Conservation (phyloP, 768 basidiomycete species). For the Russula vinacea region DNA sequence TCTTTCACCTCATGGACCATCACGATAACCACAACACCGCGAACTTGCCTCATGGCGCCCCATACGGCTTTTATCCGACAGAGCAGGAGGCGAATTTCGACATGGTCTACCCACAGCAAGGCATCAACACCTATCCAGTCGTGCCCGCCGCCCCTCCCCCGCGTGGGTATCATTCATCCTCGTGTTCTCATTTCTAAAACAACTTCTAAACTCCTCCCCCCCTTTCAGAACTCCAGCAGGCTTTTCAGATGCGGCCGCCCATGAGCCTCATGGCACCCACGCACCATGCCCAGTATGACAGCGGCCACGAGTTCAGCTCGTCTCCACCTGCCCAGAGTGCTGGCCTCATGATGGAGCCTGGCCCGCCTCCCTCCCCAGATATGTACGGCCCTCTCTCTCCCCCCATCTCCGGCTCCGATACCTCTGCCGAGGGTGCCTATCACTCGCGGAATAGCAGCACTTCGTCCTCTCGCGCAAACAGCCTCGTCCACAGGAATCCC, state of each 20-base stretch:
- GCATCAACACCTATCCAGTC: conserved; percentile 52
- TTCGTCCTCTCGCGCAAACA: conserved; percentile 70
- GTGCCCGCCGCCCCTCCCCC: conserved; percentile 55
- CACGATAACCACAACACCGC: conserved; percentile 33
- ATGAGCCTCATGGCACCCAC: conserved; percentile 64
- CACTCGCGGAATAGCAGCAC: conserved; percentile 74
- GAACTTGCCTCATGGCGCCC: conserved; percentile 33
- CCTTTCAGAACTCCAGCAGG: conserved; percentile 66
- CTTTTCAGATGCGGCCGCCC: conserved; percentile 51
- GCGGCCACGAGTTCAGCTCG: conserved; percentile 54
- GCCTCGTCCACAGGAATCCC: conserved; percentile 68
- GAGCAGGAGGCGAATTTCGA: conserved; percentile 37
- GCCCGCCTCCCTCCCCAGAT: conserved; percentile 70
- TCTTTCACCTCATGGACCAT: conserved; percentile 35
- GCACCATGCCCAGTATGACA: conserved; percentile 53
- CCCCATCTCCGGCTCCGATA: conserved; percentile 86
- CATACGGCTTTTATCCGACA: conserved; percentile 38
- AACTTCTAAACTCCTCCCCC: conserved; percentile 39
- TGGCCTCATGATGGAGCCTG: conserved; percentile 27
- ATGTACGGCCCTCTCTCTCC: conserved; percentile 84
- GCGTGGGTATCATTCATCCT: conserved; percentile 58
- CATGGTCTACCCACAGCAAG: conserved; percentile 46
- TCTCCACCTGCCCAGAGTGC: conserved; percentile 33
- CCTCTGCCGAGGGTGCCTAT: conserved; percentile 70
- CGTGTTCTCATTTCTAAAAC: conserved; percentile 62